A percentile compares a stretch with the other conserved stretches of the same genome.
phyloP scores from a whole-genome alignment of 805 yeast species.

The Candida palmyrensis region DNA sequence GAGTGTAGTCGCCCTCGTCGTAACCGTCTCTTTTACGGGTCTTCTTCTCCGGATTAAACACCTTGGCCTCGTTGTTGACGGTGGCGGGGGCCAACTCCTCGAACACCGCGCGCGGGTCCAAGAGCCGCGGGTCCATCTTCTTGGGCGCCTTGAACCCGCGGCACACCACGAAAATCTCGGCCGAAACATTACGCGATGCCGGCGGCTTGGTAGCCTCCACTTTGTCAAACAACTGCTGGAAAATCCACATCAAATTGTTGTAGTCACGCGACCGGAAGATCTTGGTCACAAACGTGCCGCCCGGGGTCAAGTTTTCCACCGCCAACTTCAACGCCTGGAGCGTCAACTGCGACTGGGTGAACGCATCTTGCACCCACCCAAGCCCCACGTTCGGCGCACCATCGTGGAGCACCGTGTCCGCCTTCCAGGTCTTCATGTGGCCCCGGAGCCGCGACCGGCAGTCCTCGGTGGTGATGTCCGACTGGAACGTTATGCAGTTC shows the following conservation, averaged over 20 bases:
- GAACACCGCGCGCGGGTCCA: constrained; percentile 90
- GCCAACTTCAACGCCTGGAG: constrained; percentile 91
- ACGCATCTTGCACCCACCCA: constrained; percentile 99
- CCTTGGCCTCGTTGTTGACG: constrained; percentile 79
- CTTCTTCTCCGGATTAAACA: constrained; percentile 91
- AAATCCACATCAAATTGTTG: constrained; percentile 95
- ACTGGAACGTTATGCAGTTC: constrained; percentile 88
- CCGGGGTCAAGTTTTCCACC: constrained; percentile 82
- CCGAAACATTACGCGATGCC: constrained; percentile 97
- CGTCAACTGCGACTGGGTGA: constrained; percentile 94
- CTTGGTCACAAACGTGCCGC: constrained; percentile 95
- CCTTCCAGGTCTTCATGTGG: constrained; percentile 97
- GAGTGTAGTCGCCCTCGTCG: constrained; percentile 82
- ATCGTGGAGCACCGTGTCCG: constrained; percentile 95
- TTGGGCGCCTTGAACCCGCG: constrained; percentile 95
- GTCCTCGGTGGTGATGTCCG: constrained; percentile 97
- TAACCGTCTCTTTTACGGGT: constrained; percentile 92
- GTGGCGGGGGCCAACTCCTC: constrained; percentile 76
- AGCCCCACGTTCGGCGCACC: constrained; percentile 99
- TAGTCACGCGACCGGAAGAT: constrained; percentile 98
- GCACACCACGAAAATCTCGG: constrained; percentile 97
- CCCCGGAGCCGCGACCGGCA: constrained; percentile 93
- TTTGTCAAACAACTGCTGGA: constrained; percentile 89
- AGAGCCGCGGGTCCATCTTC: constrained; percentile 83
- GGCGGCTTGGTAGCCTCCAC: constrained; percentile 99